A percentile compares a stretch with the other conserved stretches of the same genome.
These are phyloP conservation scores for Claviceps sp. DNA, from an alignment of 2,329 filamentous ascomycete genomes.

Conservation along the genomic window DNA sequence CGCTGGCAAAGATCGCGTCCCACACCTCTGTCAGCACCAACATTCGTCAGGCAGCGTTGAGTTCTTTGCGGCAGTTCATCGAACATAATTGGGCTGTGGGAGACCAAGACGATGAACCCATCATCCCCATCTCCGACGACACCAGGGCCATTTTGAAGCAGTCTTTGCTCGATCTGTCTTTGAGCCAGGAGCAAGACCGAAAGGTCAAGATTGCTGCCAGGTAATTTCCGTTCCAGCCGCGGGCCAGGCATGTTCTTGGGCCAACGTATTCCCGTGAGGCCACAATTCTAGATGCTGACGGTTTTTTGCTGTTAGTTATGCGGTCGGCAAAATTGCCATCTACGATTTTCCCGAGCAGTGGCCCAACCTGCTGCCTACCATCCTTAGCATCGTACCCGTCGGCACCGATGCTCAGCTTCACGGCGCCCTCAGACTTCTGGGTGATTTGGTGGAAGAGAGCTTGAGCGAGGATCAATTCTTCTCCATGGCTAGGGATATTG, in stretches of 20 bases:
- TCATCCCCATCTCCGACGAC: constrained; percentile 55
- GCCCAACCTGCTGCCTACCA: constrained; percentile 72
- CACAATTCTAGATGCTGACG: neutral
- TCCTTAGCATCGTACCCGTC: constrained; percentile 63
- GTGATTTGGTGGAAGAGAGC: constrained; percentile 84
- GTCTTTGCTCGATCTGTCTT: constrained; percentile 62
- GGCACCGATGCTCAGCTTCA: constrained; percentile 72
- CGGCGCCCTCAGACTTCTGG: constrained; percentile 75
- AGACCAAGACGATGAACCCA: constrained; percentile 50
- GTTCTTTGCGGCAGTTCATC: constrained; percentile 71
- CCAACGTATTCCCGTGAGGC: neutral
- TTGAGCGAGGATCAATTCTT: constrained; percentile 95
- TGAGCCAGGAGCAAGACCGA: constrained; percentile 60
- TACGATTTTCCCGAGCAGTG: constrained; percentile 90
- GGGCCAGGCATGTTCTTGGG: neutral
- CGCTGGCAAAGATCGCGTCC: constrained; percentile 67
- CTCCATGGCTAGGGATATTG: constrained; percentile 69
- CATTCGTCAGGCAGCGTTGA: constrained; percentile 72
- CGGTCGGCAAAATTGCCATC: constrained; percentile 86
- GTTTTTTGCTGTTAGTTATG: constrained; percentile 31
- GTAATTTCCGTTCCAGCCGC: constrained; percentile 25
- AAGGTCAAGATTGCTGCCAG: constrained; percentile 85
- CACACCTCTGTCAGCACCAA: constrained; percentile 59
- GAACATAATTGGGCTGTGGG: constrained; percentile 70
- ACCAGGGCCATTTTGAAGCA: constrained; percentile 62